Evolutionary conservation across 345 rosid genomes (phyloP).

Genomic region (Isatis tinctoria): DNA sequence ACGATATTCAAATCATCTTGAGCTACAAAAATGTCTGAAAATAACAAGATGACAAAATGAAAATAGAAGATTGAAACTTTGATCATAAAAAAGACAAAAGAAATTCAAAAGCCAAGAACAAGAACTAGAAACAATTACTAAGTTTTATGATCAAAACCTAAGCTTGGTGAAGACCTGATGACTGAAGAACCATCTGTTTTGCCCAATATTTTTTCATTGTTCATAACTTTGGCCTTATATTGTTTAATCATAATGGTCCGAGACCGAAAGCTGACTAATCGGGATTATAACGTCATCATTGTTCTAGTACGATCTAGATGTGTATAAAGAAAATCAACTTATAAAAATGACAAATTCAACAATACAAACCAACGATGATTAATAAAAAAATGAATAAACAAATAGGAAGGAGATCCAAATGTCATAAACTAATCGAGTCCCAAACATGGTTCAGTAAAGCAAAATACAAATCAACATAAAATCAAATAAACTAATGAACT

Average conservation of each 20-base stretch:
- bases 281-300: neutral
- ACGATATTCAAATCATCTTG: neutral
- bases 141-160: conserved; percentile 26
- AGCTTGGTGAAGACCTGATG: too few relatives aligned
- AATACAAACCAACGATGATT: neutral
- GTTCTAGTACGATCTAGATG: neutral
- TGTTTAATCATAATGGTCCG: neutral
- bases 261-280: neutral
- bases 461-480: neutral
- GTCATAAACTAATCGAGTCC: neutral
- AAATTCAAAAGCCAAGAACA: neutral
- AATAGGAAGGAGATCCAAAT: neutral
- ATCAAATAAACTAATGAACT: neutral
- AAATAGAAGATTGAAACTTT: neutral
- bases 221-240: neutral
- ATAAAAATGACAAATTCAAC: neutral
- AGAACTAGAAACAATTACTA: neutral
- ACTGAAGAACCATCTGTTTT: conserved; percentile 52
- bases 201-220: conserved; percentile 29
- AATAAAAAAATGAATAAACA: neutral
- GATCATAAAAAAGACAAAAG: neutral
- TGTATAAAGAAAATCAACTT: neutral
- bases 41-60: neutral
- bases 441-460: neutral
- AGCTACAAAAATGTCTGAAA: neutral